Base-by-base conservation (phyloP, 352 stramenopile species). In the Pythium sukuiense region DNA sequence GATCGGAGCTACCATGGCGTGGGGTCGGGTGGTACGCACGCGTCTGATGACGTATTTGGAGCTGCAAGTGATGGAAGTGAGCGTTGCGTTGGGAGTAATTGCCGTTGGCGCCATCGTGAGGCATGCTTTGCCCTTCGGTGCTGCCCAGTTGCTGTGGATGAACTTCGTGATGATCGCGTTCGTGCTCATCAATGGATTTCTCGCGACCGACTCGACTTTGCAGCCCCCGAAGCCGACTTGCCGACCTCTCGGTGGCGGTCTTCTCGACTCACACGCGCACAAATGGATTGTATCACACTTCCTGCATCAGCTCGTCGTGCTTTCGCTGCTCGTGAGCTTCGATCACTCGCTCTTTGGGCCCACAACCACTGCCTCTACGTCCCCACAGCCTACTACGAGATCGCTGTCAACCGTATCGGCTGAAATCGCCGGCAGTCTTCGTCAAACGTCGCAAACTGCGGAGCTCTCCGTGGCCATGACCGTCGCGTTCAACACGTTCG, bases 401-500 rank as follows among this genome's bases (percentile, higher is more conserved):
- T 33, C 26, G 48, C 48, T 55, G 48, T 6, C 13, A 18, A 5
- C 3, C 27, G 48, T 55, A 6, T 55, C 24, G 48, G 26, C 8
- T 33, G 8, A 55, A 32, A 8, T 33, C 6, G 48, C 20, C 48
- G 27, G 16, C 20, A n/a, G 24, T 3, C 0, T 55, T 16, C 2
- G 26, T 8, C 24, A 55, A 33, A n/a, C 20, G 4, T 20, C 20
- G 13, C 8, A n/a, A 16, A 32, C 18, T 18, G 35, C 53, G 12
- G 14, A 37, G 13, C 2, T 20, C 13, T 39, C 35, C 2, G 35
- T 49, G n/a, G 7, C 24, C 6, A 55, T 24, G 3, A 72, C 66
- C 13, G 53, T 73, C 0, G 60, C 72, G 7, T 75, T 75, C 58
- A 75, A 75, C 64, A 60, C 56, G 24, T 69, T 75, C 48, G 69